phyloP scores from a whole-genome alignment of 305 asterid species.

The Solanum hybrid region DNA sequence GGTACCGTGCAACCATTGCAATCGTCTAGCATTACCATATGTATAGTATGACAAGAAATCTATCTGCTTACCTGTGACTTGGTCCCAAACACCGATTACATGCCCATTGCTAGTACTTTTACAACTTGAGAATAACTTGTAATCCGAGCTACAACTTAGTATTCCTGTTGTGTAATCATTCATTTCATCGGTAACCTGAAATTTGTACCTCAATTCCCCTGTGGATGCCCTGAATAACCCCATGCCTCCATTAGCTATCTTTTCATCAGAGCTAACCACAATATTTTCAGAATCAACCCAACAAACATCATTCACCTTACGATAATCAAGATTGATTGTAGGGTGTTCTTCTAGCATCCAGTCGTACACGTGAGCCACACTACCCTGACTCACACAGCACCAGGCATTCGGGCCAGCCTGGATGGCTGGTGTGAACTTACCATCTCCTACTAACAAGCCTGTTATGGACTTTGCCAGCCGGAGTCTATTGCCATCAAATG shows the following conservation, averaged over 20 bases:
- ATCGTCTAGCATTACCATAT: not conserved
- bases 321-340: not conserved
- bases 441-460: not conserved
- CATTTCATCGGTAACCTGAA: slow-evolving; percentile 9
- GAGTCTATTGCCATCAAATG: not conserved
- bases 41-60: slow-evolving; percentile 13
- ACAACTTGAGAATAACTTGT: slow-evolving; percentile 60
- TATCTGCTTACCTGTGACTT: slow-evolving; percentile 31
- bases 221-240: slow-evolving; percentile 50
- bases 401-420: not conserved
- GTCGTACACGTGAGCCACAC: not conserved
- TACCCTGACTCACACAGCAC: not conserved
- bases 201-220: slow-evolving; percentile 55
- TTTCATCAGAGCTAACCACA: not conserved
- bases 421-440: not conserved
- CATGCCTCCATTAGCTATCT: slow-evolving; percentile 51
- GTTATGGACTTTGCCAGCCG: not conserved
- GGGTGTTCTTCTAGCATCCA: not conserved
- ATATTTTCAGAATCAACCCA: not conserved
- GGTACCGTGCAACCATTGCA: slow-evolving; percentile 32
- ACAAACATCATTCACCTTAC: not conserved
- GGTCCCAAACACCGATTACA: slow-evolving; percentile 78
- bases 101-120: slow-evolving; percentile 51
- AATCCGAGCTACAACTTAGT: slow-evolving; percentile 35
- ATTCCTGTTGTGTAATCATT: not conserved